These are phyloP conservation scores for Gracilariopsis chorda DNA, from an alignment of 23 red algal genomes.

Conservation along the genomic window DNA sequence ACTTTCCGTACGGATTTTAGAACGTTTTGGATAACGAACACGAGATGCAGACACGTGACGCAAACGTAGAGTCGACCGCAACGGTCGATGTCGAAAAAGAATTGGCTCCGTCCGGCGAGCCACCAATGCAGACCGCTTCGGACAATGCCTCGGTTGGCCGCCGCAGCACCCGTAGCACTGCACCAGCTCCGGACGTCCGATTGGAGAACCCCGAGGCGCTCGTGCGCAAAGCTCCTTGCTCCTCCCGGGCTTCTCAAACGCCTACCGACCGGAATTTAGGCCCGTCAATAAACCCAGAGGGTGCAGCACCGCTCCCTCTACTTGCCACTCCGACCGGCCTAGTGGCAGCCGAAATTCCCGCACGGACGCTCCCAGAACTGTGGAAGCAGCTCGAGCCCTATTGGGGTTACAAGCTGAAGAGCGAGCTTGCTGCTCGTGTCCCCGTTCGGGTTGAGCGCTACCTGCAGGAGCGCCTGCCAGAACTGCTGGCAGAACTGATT, in stretches of 20 bases:
- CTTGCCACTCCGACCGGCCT: too few species aligned
- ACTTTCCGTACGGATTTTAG: too few species aligned
- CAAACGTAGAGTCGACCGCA: not conserved
- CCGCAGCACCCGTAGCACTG: not conserved
- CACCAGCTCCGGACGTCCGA: not conserved
- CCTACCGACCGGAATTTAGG: too few species aligned
- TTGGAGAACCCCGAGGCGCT: not conserved
- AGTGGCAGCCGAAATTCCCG: too few species aligned
- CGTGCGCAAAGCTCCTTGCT: not conserved
- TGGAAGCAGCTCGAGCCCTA: not conserved
- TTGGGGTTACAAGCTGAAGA: not conserved
- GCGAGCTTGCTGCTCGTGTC: not conserved
- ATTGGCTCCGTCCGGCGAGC: too few species aligned
- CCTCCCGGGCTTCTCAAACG: too few species aligned
- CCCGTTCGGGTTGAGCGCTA: not conserved
- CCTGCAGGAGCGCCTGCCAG: too few species aligned
- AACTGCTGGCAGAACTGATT: too few species aligned
- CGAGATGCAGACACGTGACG: not conserved
- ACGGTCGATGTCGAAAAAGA: slow-evolving; percentile 2
- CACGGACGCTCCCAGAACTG: not conserved
- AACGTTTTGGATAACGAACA: not conserved
- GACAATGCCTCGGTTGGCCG: not conserved
- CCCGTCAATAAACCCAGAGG: too few species aligned
- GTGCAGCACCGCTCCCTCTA: too few species aligned
- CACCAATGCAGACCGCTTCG: too few species aligned